Evolutionary conservation across 768 basidiomycete genomes (phyloP), one percentile per base, ranked within the genome.

Genomic region (Leccinum disarticulatum): DNA sequence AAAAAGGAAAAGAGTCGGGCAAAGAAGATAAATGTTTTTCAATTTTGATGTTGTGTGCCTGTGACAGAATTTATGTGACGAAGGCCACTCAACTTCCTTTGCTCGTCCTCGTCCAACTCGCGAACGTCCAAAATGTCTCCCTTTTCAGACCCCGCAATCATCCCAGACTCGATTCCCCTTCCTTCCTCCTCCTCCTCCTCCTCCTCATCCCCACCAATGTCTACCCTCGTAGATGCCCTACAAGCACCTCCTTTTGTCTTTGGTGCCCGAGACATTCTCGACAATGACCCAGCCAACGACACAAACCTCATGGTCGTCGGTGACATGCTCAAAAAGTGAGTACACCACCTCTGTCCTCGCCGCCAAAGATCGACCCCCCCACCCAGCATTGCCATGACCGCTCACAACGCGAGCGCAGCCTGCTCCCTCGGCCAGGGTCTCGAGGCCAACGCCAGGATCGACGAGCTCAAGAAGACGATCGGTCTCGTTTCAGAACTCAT

Each of bases 381-480:
- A 56, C 62, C 46, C 66, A 87, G 87, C 70, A 86, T 88, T 64
- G 83, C 81, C 46, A 79, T 82, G 56, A 85, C 84, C 15, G 85
- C 86, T 41, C 77, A 80, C 55, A 82, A 83, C 48, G 86, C 84
- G 47, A 82, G 79, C 46, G 77, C 77, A 41, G 80, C 80, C 35
- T 86, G 82, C 61, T 75, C 74, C 30, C 61, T 71, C 15, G 80
- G 73, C n/a, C 79, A 82, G 62, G 78, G 77, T 53, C 61, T 76
- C 8, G 80, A 81, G 64, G 81, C 82, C 6, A 77, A 77, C 43
- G 77, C 70, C 30, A 82, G 81, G 65, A 80, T 87, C 56, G 82
- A 80, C 66, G 79, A 85, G 59, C 77, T 87, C 65, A 83, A 76
- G 67, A 78, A 80, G 67, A 80, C 82, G 36, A 81, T 87, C 55